Base-by-base conservation (phyloP, 306 rosid genomes). In the Oxytropis ochrocephala region DNA sequence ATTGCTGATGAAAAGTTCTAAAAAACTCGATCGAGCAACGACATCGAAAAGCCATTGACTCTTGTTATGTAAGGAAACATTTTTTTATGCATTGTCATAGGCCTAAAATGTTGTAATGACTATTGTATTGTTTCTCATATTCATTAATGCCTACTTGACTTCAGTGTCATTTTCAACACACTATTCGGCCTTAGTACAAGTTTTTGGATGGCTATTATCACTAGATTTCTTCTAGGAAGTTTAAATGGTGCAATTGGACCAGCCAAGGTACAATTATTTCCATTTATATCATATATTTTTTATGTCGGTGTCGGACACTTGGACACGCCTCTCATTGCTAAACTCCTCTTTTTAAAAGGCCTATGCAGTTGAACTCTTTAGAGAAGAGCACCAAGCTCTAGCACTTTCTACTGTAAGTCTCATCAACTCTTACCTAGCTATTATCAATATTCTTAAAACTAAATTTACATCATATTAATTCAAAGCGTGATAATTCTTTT, bases 241-340 rank as follows among this genome's bases (percentile, higher is more conserved):
- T 83, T 90, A 72, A 90, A 88, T 82, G 98, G 98, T 67, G 39
- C 82, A 54, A 84, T 89, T 74, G 96, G 95, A 70, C 96, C 96
- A 16, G 80, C 89, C 27, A 89, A 83, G 98, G 96, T 89, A 72
- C 21, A 4, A 24, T 24, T 24, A 1, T 24, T 24, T n/a, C n/a
- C n/a, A n/a, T n/a, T n/a, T n/a, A n/a, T n/a, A n/a, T n/a, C n/a
- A n/a, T n/a, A n/a, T n/a, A n/a, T n/a, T n/a, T n/a, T n/a, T n/a
- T n/a, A n/a, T n/a, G n/a, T n/a, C n/a, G n/a, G n/a, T n/a, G n/a
- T n/a, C n/a, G n/a, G n/a, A n/a, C n/a, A n/a, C n/a, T n/a, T n/a
- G n/a, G n/a, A n/a, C n/a, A n/a, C n/a, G n/a, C n/a, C n/a, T n/a
- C n/a, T n/a, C n/a, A n/a, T n/a, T n/a, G 29, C 29, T 24, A 24